Conservation (phyloP, 768 basidiomycete species). For the Lactarius hatsudake region DNA sequence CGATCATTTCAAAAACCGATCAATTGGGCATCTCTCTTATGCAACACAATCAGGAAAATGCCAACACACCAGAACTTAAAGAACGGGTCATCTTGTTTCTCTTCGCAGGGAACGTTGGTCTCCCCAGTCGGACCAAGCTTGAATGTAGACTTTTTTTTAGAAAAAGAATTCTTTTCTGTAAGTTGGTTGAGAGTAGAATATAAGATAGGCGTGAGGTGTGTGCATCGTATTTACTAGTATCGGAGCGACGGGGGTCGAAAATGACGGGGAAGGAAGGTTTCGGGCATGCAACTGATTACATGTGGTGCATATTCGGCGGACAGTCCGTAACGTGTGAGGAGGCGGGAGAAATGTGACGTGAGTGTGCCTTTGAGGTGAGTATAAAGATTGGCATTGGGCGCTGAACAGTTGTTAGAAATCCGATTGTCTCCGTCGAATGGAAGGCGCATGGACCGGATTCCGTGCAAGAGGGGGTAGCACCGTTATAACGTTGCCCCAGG, state of each 20-base stretch:
- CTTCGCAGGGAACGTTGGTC: neutral
- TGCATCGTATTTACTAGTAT: conserved; percentile 1
- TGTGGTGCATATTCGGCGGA: conserved; percentile 11
- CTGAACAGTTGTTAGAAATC: neutral
- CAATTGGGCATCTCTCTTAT: conserved; percentile 4
- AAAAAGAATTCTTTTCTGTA: conserved; percentile 11
- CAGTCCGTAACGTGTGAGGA: conserved; percentile 11
- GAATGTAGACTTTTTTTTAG: neutral
- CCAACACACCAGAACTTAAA: neutral
- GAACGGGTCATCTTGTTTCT: neutral
- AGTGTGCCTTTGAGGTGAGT: neutral
- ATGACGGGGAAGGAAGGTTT: neutral
- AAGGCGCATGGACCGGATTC: neutral
- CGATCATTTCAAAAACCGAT: conserved; percentile 6
- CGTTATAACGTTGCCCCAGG: conserved; percentile 1
- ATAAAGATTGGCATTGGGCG: neutral
- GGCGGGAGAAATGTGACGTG: neutral
- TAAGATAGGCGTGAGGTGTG: conserved; percentile 9
- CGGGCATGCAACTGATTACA: conserved; percentile 7
- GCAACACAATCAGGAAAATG: neutral
- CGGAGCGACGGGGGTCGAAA: neutral
- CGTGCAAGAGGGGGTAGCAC: neutral
- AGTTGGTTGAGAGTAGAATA: conserved; percentile 14
- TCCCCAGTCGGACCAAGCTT: neutral
- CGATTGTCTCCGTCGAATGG: neutral